Conservation (phyloP, 2,329 filamentous ascomycete genomes). For the Claviceps digitariae region DNA sequence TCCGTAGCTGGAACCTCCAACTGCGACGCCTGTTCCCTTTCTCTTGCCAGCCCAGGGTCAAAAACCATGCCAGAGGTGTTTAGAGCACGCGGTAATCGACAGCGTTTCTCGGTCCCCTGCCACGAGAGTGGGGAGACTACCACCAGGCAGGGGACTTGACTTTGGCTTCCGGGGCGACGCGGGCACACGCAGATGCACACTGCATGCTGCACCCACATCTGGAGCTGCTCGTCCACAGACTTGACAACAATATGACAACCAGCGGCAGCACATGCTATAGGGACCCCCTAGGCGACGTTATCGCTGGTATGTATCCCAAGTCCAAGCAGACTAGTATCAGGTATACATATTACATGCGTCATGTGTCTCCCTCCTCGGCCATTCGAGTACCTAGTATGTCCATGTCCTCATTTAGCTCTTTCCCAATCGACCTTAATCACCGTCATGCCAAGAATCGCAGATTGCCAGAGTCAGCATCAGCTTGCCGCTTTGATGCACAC, state of each 20-base stretch:
- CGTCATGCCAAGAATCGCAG: not conserved
- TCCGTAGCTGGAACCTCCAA: not conserved
- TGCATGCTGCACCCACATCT: not conserved
- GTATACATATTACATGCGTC: no score
- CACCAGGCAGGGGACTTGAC: not conserved
- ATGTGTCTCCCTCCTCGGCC: no score
- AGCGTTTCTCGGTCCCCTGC: not conserved
- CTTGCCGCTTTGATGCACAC: not conserved
- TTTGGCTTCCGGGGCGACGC: not conserved
- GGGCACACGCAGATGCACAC: not conserved
- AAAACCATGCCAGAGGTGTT: no score
- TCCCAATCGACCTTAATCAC: not conserved
- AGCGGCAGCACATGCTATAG: not conserved
- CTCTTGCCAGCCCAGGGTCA: no score
- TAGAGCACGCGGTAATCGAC: not conserved
- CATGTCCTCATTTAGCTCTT: not conserved
- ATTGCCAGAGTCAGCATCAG: not conserved
- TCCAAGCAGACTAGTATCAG: no score
- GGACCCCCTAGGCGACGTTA: no score
- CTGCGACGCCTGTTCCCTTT: not conserved
- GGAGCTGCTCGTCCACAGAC: not conserved
- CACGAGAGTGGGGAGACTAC: no score
- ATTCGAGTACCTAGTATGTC: not conserved
- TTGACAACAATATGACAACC: not conserved
- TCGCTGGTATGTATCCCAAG: no score